A percentile compares a stretch with the other conserved stretches of the same genome.
phyloP scores from a whole-genome alignment of 345 rosid genomes.

The Balakata baccata region DNA sequence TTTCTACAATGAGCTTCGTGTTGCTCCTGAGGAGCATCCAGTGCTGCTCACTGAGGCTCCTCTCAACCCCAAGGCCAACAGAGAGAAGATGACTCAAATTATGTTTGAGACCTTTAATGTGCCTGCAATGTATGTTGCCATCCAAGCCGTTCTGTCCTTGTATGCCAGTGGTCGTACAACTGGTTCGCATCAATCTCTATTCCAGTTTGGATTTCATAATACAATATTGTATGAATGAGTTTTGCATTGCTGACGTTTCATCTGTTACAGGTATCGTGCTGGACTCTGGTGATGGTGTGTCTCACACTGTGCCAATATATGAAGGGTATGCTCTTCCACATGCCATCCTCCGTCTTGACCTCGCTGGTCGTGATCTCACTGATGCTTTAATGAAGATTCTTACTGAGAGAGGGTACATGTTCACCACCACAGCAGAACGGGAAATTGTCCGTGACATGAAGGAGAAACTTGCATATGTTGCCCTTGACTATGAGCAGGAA shows the following conservation, averaged over 20 bases:
- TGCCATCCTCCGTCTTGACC: slow-evolving; percentile 11
- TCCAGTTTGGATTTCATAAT: background rate
- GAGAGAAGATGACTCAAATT: slow-evolving; percentile 38
- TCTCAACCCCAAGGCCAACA: slow-evolving; percentile 56
- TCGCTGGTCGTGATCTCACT: slow-evolving; percentile 15
- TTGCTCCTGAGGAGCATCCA: slow-evolving; percentile 59
- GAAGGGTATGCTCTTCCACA: slow-evolving; percentile 14
- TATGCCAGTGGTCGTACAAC: slow-evolving; percentile 11
- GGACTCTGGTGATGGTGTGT: slow-evolving; percentile 14
- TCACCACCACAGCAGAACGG: slow-evolving; percentile 37
- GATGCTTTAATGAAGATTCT: slow-evolving; percentile 15
- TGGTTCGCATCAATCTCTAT: background rate
- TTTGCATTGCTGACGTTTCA: background rate
- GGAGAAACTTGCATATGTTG: slow-evolving; percentile 32
- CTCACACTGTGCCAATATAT: slow-evolving; percentile 12
- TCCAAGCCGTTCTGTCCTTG: background rate
- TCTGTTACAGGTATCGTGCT: background rate
- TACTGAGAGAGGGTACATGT: slow-evolving; percentile 27
- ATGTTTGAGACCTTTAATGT: slow-evolving; percentile 10
- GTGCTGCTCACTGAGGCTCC: slow-evolving; percentile 60
- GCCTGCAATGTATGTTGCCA: slow-evolving; percentile 7
- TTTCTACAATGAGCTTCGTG: slow-evolving; percentile 56
- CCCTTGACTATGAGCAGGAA: slow-evolving; percentile 21
- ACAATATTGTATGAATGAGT: background rate
- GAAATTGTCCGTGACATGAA: slow-evolving; percentile 38